phyloP scores from a whole-genome alignment of 2,329 filamentous ascomycete genomes.

The Paramyrothecium roridum region DNA sequence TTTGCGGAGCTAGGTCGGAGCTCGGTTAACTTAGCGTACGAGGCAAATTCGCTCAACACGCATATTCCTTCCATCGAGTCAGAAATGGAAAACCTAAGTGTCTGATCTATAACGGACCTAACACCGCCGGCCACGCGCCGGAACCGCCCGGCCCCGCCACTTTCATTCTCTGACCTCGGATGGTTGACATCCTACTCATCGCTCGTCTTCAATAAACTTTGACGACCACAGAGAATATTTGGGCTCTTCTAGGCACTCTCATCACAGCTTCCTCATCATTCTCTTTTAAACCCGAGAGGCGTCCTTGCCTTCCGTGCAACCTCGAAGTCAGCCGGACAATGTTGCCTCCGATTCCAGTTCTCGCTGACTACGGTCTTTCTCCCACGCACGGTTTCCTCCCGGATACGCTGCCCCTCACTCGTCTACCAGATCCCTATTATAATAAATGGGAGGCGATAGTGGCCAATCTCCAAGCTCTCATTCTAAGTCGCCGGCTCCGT shows the following conservation, averaged over 20 bases:
- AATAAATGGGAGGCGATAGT: constrained; percentile 89
- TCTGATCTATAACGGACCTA: too few relatives aligned
- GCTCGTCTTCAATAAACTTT: too few relatives aligned
- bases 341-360: constrained; percentile 58
- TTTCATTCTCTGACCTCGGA: background rate
- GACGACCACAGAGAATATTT: too few relatives aligned
- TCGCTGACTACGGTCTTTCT: constrained; percentile 79
- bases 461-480: constrained; percentile 80
- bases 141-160: background rate
- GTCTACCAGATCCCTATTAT: constrained; percentile 87
- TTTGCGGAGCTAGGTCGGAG: background rate
- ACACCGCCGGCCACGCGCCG: background rate
- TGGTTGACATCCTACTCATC: too few relatives aligned
- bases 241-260: background rate
- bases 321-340: constrained; percentile 25
- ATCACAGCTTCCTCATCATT: background rate
- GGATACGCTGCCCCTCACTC: constrained; percentile 71
- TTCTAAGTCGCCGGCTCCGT: constrained; percentile 80
- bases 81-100: too few relatives aligned
- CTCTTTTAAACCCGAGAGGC: too few relatives aligned
- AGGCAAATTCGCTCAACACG: background rate
- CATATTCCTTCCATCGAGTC: too few relatives aligned
- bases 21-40: background rate
- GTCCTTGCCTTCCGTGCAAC: too few relatives aligned
- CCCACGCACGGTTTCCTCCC: constrained; percentile 83